These are phyloP conservation scores for Floccularia luteovirens DNA, from an alignment of 768 basidiomycete species.

Conservation along the genomic window DNA sequence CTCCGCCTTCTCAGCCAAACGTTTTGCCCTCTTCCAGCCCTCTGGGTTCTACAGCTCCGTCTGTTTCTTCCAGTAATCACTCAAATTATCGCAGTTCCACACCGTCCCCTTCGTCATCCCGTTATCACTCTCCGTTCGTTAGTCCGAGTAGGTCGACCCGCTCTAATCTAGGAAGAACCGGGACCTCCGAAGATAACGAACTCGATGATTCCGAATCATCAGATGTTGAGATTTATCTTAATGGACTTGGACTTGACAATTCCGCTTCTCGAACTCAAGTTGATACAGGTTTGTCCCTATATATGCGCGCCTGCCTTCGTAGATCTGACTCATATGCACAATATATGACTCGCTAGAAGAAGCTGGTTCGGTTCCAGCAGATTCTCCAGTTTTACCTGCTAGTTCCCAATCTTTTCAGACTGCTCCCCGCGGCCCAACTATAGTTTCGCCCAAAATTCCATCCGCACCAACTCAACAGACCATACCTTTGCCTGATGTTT, in stretches of 20 bases:
- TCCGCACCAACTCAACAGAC: slow-evolving; percentile 22
- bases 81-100: not conserved
- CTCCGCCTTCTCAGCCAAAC: not conserved
- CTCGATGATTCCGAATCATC: slow-evolving; percentile 14
- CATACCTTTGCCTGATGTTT: slow-evolving; percentile 23
- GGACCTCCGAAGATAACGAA: slow-evolving; percentile 9
- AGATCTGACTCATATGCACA: not conserved
- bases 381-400: slow-evolving; percentile 1
- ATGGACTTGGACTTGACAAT: slow-evolving; percentile 21
- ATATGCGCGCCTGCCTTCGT: not conserved
- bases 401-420: slow-evolving; percentile 2
- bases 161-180: not conserved
- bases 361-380: not conserved
- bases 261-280: slow-evolving; percentile 15
- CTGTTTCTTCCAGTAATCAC: too few relatives aligned
- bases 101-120: not conserved
- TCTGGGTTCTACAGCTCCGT: too few relatives aligned
- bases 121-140: not conserved
- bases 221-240: slow-evolving; percentile 28
- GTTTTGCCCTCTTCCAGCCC: too few relatives aligned
- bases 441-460: slow-evolving; percentile 13
- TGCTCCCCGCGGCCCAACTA: slow-evolving; percentile 2
- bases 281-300: slow-evolving; percentile 6
- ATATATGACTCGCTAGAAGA: not conserved
- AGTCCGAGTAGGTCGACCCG: not conserved